Evolutionary conservation across 2,329 filamentous ascomycete genomes (phyloP), one percentile per base, ranked within the genome.

Genomic region (Dryadomyces quercivorus): DNA sequence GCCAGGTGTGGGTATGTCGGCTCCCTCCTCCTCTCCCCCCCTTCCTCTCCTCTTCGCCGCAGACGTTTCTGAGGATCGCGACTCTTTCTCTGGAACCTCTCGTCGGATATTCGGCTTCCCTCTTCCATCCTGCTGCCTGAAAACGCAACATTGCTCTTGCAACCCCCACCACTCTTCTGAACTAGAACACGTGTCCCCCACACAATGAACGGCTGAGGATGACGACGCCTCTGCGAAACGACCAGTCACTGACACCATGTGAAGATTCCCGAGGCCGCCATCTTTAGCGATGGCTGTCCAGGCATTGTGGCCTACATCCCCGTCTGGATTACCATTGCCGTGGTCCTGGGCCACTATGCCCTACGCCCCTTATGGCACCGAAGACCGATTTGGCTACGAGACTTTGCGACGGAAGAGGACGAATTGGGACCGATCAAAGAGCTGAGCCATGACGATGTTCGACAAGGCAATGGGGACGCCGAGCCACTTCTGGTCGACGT

Each of bases 341-440:
- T 65, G 7, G 55, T 68, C 12, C 21, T 66, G 1, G 58, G 65
- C 51, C 65, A 64, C 26, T 70, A 69, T 44, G 61, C 56, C 5
- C 49, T 67, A 16, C 58, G 58, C 1, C 64, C 66, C 2, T 31
- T 66, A 2, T 69, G 67, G 67, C 56, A 55, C 1, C 60, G 61
- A 8, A 65, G 67, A 16, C 65, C 67, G 3, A 9, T 61, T 9
- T 70, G 67, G 67, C 59, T 70, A 46, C 65, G 65, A 48, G 59
- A 55, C 22, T 69, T 70, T 55, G 66, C 65, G 5, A 61, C 62
- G 3, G 66, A 69, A 53, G 55, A 58, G 12, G 49, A 58, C 2
- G 59, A 59, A n/a, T 13, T 55, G 8, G 55, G 49, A 3, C 16
- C 44, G 15, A 49, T 46, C 46, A 55, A 52, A 34, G 42, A 52